Percentiles rank a stretch among this genome's conserved stretches.
phyloP scores from a whole-genome alignment of 306 rosid genomes.

The Lathyrus tuberosus region DNA sequence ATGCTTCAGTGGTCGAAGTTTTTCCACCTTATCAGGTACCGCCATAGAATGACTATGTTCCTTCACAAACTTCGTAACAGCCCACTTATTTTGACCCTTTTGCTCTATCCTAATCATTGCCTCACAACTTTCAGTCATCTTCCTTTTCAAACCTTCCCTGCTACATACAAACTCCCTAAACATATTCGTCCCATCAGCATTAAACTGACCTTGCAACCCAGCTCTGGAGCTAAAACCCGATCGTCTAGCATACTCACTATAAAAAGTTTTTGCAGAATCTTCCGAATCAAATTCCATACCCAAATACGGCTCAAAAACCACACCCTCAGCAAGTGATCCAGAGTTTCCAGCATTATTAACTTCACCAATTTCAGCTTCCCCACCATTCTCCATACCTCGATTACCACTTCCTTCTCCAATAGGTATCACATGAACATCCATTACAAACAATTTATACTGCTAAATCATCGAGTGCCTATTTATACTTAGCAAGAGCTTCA shows the following conservation, averaged over 20 bases:
- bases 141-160: constrained; percentile 72
- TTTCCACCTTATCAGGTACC: constrained; percentile 61
- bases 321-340: constrained; percentile 47
- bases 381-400: constrained; percentile 52
- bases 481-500: constrained; percentile 31
- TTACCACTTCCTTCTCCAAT: constrained; percentile 64
- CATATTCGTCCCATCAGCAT: constrained; percentile 55
- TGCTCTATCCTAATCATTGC: constrained; percentile 82
- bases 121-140: constrained; percentile 62
- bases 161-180: constrained; percentile 74
- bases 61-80: constrained; percentile 80
- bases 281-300: constrained; percentile 86
- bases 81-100: constrained; percentile 74
- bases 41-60: constrained; percentile 75
- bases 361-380: constrained; percentile 49
- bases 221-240: constrained; percentile 71
- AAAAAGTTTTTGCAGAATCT: constrained; percentile 70
- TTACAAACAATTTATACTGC: constrained; percentile 37
- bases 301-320: constrained; percentile 59
- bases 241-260: constrained; percentile 69
- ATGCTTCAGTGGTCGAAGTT: constrained; percentile 72
- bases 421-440: constrained; percentile 73
- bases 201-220: constrained; percentile 55
- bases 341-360: constrained; percentile 52
- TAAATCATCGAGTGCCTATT: constrained; percentile 30